These are phyloP conservation scores for Fusarium redolens DNA, from an alignment of 2,329 filamentous ascomycete species.

Conservation along the genomic window DNA sequence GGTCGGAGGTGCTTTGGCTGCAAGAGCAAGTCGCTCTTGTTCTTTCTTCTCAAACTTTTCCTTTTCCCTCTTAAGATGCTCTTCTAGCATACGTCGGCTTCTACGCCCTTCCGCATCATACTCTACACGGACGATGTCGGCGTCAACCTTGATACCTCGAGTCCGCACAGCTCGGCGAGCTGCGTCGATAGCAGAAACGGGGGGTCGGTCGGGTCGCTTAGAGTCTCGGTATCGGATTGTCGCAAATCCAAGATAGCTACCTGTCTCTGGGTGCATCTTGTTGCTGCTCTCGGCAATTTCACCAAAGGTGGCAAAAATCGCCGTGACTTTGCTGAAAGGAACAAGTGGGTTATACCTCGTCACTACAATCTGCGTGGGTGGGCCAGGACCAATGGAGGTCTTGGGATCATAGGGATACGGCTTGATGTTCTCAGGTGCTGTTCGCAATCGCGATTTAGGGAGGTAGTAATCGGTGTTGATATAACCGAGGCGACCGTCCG, in stretches of 20 bases:
- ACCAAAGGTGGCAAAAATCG: conserved; percentile 82
- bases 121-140: conserved; percentile 81
- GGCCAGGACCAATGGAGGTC: conserved; percentile 88
- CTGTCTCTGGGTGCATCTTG: conserved; percentile 93
- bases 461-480: conserved; percentile 77
- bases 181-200: conserved; percentile 78
- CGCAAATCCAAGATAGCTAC: conserved; percentile 92
- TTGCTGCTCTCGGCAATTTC: conserved; percentile 93
- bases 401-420: conserved; percentile 84
- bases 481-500: conserved; percentile 71
- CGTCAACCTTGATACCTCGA: conserved; percentile 83
- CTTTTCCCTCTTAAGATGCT: conserved; percentile 75
- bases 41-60: conserved; percentile 71
- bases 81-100: conserved; percentile 82
- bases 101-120: conserved; percentile 89
- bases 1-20: conserved; percentile 51
- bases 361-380: conserved; percentile 90
- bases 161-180: conserved; percentile 83
- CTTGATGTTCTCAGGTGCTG: conserved; percentile 81
- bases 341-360: conserved; percentile 96
- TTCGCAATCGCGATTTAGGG: conserved; percentile 76
- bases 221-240: conserved; percentile 89
- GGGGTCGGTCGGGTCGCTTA: conserved; percentile 56
- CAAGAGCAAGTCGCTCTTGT: conserved; percentile 48
- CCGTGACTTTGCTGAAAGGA: conserved; percentile 79